Evolutionary conservation across 768 basidiomycete genomes (phyloP), one percentile per base, ranked within the genome.

Genomic region (Hydnum rufescens): DNA sequence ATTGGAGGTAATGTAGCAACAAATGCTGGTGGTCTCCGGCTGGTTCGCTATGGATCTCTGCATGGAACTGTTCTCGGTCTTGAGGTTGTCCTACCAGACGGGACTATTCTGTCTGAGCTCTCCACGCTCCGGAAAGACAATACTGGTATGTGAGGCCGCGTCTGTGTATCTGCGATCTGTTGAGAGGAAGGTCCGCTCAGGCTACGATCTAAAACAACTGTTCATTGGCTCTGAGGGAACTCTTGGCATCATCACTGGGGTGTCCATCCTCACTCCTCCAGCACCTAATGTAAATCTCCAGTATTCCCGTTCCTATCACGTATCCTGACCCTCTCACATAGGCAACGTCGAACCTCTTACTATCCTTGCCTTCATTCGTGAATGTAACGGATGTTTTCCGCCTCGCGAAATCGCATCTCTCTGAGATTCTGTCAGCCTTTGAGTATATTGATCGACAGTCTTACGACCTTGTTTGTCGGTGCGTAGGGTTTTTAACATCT

Each of bases 151-250:
- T 60, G 3, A 25, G 26, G 1, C 25, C 8, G 8, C 26, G 13
- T 47, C 44, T 13, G 32, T 32, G 6, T 13, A 13, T 31, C 49
- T 6, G 28, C 13, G 49, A 6, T 16, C 18, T 16, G 28, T 50
- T 50, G 6, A 30, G 49, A 6, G 6, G 28, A 29, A 28, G 8
- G 32, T 32, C 16, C 32, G 16, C 13, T 30, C 59, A 89, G 93
- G 95, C 8, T 96, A 95, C 63, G 95, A 99, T 64, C 71, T 99
- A 44, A 97, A 99, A 65, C 95, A 99, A 61, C 74, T 99, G 18
- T 99, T 97, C 67, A 95, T 99, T 58, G 95, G 95, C 8, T 80
- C 85, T 4, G 95, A 99, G 64, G 95, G 95, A 50, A 96, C 93
- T 0, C 78, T 99, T 23, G 95, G 95, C 43, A 71, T 99, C 52